Conservation (phyloP, 1,284 basidiomycete genomes). For the Irpex sp. region DNA sequence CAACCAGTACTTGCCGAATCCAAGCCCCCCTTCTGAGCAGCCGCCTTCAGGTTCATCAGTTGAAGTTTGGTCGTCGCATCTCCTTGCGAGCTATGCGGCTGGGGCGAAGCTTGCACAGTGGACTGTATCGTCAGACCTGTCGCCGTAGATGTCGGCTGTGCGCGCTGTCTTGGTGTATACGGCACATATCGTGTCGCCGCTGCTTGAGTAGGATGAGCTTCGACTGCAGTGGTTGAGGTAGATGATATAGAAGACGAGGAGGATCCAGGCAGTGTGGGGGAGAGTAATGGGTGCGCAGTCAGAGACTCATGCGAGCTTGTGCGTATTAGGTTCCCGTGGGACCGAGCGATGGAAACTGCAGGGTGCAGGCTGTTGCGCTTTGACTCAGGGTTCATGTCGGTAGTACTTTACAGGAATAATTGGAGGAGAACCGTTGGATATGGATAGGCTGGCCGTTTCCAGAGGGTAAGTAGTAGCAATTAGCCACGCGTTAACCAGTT, state of each 20-base stretch:
- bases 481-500: no score
- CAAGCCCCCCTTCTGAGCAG: slow-evolving; percentile 72
- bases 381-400: neutral
- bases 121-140: slow-evolving; percentile 41
- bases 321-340: slow-evolving; percentile 38
- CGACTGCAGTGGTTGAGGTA: slow-evolving; percentile 10
- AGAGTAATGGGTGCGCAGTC: slow-evolving; percentile 61
- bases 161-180: slow-evolving; percentile 54
- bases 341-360: slow-evolving; percentile 50
- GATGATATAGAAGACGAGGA: slow-evolving; percentile 18
- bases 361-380: slow-evolving; percentile 41
- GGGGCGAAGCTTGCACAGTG: slow-evolving; percentile 32
- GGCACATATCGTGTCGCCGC: slow-evolving; percentile 44
- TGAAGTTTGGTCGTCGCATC: slow-evolving; percentile 70
- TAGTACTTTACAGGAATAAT: neutral
- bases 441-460: neutral
- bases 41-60: slow-evolving; percentile 77
- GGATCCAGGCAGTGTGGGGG: slow-evolving; percentile 32
- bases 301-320: slow-evolving; percentile 52
- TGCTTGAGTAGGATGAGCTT: slow-evolving; percentile 20
- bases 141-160: slow-evolving; percentile 47
- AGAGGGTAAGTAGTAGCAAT: neutral
- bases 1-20: slow-evolving; percentile 73
- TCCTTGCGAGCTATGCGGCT: slow-evolving; percentile 33
- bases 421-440: neutral